These are phyloP conservation scores for Malus domestica DNA, from an alignment of 306 rosid species.

Conservation along the genomic window ASM211411v1 NC_041800.1:32566733-32567232, in stretches of 20 bases:
- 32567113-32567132: constrained; percentile 6
- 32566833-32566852: constrained; percentile 56
- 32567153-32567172: constrained; percentile 82
- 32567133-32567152: constrained; percentile 22
- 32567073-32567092: constrained; percentile 10
- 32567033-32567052: constrained; percentile 52
- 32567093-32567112: constrained; percentile 14
- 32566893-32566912: constrained; percentile 77
- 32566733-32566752: constrained; percentile 86
- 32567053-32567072: constrained; percentile 15
- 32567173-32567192: constrained; percentile 25
- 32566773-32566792: constrained; percentile 89
- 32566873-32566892: constrained; percentile 72
- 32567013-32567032: constrained; percentile 35
- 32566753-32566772: constrained; percentile 75
- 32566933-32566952: constrained; percentile 57
- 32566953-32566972: constrained; percentile 72
- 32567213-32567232: constrained; percentile 1
- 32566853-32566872: constrained; percentile 45
- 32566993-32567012: constrained; percentile 92
- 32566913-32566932: constrained; percentile 81
- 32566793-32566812: constrained; percentile 84
- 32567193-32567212: constrained; percentile 19
- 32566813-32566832: constrained; percentile 61
- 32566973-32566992: constrained; percentile 67